Percentiles rank a stretch among this genome's conserved stretches.
phyloP scores from a whole-genome alignment of 805 yeast genomes.

The Hanseniaspora hatyaiensis region DNA sequence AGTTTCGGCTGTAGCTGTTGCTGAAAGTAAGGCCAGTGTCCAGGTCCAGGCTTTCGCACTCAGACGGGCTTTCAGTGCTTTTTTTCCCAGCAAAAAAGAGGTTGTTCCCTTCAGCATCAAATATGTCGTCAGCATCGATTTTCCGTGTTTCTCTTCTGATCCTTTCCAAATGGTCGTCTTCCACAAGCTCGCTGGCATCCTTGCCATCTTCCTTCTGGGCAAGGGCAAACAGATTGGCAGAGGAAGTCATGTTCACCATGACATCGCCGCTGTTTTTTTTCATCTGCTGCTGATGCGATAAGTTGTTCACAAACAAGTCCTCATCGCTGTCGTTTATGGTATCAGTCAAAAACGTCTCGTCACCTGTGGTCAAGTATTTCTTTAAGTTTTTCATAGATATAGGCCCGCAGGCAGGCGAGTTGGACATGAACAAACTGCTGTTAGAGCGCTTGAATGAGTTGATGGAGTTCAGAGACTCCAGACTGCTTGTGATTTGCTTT shows the following conservation, averaged over 20 bases:
- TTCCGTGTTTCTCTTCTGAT: slow-evolving; percentile 3
- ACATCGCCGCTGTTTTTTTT: slow-evolving; percentile 1
- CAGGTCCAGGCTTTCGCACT: slow-evolving; percentile 23
- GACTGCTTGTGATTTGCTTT: slow-evolving; percentile 6
- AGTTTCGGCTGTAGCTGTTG: background rate
- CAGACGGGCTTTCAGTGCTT: background rate
- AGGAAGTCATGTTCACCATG: slow-evolving; percentile 14
- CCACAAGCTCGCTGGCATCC: slow-evolving; percentile 17
- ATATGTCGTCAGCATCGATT: too few relatives aligned
- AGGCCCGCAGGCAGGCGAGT: slow-evolving; percentile 41
- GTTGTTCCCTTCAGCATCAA: background rate
- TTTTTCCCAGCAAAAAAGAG: too few relatives aligned
- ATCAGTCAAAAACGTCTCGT: slow-evolving; percentile 20
- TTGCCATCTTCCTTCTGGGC: too few relatives aligned
- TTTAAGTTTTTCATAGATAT: slow-evolving; percentile 22
- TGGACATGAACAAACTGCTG: background rate
- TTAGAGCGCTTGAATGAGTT: slow-evolving; percentile 7
- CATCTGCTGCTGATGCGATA: slow-evolving; percentile 18
- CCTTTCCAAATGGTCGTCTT: slow-evolving; percentile 18
- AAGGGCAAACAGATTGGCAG: background rate
- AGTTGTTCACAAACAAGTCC: slow-evolving; percentile 32
- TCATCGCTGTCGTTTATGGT: slow-evolving; percentile 28
- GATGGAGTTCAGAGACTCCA: slow-evolving; percentile 7
- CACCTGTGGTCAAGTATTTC: slow-evolving; percentile 18
- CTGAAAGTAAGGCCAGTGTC: slow-evolving; percentile 19